These are phyloP conservation scores for Graphilbum fragrans DNA, from an alignment of 2,329 filamentous ascomycete species.

Conservation along the genomic window DNA sequence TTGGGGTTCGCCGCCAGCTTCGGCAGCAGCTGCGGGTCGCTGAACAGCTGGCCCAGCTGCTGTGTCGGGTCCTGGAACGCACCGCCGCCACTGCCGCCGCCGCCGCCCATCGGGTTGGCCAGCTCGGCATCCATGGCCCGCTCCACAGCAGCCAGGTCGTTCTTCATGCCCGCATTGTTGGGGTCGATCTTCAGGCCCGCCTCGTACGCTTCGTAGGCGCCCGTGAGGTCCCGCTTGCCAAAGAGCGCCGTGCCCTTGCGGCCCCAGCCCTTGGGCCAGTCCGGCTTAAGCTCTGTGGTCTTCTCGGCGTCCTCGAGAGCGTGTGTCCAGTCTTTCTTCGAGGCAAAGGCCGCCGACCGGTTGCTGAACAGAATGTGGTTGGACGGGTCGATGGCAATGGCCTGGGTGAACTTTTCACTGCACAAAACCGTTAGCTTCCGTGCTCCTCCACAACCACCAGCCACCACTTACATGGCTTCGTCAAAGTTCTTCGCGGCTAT, in stretches of 20 bases:
- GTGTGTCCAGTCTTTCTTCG: conserved; percentile 75
- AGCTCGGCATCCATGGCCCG: conserved; percentile 71
- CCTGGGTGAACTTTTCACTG: conserved; percentile 89
- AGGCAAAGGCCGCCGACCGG: conserved; percentile 77
- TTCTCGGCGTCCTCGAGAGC: conserved; percentile 86
- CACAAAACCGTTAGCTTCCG: background rate
- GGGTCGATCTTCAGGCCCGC: conserved; percentile 89
- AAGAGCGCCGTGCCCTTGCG: conserved; percentile 87
- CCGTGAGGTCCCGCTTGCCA: conserved; percentile 73
- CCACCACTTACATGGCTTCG: conserved; percentile 67
- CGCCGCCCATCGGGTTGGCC: background rate
- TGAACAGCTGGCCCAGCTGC: conserved; percentile 77
- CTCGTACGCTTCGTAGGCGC: conserved; percentile 81
- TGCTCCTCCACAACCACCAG: background rate
- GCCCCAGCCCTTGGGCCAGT: conserved; percentile 96
- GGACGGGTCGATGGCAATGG: conserved; percentile 72
- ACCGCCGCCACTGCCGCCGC: conserved; percentile 49
- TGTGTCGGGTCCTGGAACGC: conserved; percentile 3
- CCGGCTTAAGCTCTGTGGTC: conserved; percentile 87
- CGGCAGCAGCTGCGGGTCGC: conserved; percentile 75
- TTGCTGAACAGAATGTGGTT: conserved; percentile 99
- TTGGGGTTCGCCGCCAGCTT: conserved; percentile 94
- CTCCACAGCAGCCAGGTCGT: conserved; percentile 72
- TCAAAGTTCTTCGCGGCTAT: conserved; percentile 96
- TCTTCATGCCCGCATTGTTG: conserved; percentile 84